Evolutionary conservation across 2,329 filamentous ascomycete species (phyloP).

Genomic region (Dactylellina drechsleri): DNA sequence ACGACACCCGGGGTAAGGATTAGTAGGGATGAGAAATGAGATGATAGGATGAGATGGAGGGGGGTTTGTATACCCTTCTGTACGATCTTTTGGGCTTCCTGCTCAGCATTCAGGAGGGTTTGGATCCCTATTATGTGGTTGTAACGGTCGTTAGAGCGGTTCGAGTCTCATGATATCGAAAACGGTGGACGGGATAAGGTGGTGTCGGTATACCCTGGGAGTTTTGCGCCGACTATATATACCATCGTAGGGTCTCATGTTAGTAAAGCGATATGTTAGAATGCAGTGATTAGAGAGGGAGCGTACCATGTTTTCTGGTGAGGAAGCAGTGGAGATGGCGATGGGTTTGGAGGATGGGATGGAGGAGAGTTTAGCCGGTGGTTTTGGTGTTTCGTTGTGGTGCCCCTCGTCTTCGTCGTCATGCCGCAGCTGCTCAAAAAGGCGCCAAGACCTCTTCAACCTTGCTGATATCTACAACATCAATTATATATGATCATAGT

Average conservation of each 20-base stretch:
- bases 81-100: conserved; percentile 98
- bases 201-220: conserved; percentile 77
- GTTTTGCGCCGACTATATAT: conserved; percentile 90
- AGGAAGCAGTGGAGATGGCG: neutral
- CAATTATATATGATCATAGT: neutral
- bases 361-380: conserved; percentile 14
- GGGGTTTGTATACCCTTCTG: conserved; percentile 77
- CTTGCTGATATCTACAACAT: neutral
- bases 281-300: neutral
- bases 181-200: conserved; percentile 3
- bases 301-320: conserved; percentile 42
- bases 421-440: conserved; percentile 9
- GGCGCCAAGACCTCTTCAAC: conserved; percentile 22
- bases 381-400: conserved; percentile 19
- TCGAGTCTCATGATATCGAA: conserved; percentile 59
- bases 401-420: conserved; percentile 43
- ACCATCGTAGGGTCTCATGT: neutral
- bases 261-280: neutral
- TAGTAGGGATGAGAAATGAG: conserved; percentile 20
- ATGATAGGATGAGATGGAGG: neutral
- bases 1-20: conserved; percentile 22
- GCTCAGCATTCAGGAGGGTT: conserved; percentile 77
- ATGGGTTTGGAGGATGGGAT: neutral
- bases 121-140: conserved; percentile 41
- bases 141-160: conserved; percentile 58